phyloP scores from a whole-genome alignment of 257 asterid species.

The Anisodus tanguticus region DNA sequence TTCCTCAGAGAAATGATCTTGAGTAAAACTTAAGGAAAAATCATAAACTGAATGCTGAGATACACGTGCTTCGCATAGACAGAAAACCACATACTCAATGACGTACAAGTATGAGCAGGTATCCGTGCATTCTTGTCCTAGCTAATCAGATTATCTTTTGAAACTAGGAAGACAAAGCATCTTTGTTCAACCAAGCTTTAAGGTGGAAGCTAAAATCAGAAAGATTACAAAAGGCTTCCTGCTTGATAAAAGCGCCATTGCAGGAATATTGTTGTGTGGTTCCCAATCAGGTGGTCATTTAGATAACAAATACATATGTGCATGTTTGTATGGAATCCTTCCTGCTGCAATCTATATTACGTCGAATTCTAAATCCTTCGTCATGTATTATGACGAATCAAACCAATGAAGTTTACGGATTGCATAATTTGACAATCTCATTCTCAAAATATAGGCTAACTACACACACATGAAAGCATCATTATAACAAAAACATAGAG shows the following conservation, averaged over 20 bases:
- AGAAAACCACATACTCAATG: background rate
- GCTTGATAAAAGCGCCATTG: background rate
- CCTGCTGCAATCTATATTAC: background rate
- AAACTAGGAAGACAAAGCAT: background rate
- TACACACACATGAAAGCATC: background rate
- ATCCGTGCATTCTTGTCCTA: background rate
- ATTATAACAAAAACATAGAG: background rate
- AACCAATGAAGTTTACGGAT: background rate
- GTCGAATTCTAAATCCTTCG: background rate
- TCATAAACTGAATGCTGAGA: background rate
- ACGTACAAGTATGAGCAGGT: background rate
- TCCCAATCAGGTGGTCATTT: background rate
- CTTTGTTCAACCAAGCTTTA: background rate
- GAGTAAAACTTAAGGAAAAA: background rate
- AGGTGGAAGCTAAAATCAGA: no score
- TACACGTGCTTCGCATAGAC: background rate
- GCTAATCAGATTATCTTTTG: background rate
- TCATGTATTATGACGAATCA: background rate
- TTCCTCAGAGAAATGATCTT: background rate
- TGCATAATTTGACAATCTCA: background rate
- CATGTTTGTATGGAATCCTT: no score
- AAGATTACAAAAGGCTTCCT: background rate
- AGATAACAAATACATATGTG: background rate
- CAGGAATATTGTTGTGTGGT: background rate
- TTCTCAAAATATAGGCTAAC: conserved; percentile 17